phyloP scores from a whole-genome alignment of 345 rosid species.

The Salix dunnii region DNA sequence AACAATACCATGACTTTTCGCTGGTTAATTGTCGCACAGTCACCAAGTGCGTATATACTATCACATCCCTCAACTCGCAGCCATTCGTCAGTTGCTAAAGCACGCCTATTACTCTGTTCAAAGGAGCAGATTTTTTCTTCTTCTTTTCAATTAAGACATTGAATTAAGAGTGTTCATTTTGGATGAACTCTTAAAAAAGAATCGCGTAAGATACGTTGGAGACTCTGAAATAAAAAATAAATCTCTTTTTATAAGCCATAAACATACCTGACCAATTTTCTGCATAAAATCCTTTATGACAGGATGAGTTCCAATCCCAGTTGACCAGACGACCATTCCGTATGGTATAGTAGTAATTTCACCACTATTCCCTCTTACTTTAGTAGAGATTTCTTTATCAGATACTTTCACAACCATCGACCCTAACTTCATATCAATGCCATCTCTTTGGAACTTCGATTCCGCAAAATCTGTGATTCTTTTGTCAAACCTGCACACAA shows the following conservation, averaged over 20 bases:
- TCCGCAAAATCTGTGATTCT: slow-evolving; percentile 96
- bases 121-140: neutral
- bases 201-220: neutral
- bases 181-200: neutral
- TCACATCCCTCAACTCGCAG: slow-evolving; percentile 75
- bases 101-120: slow-evolving; percentile 74
- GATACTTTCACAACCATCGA: slow-evolving; percentile 84
- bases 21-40: slow-evolving; percentile 96
- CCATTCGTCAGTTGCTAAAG: slow-evolving; percentile 97
- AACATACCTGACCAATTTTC: slow-evolving; percentile 86
- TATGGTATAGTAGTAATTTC: slow-evolving; percentile 60
- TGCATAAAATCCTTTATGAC: slow-evolving; percentile 84
- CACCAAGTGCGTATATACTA: slow-evolving; percentile 84
- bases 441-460: slow-evolving; percentile 80
- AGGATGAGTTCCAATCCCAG: slow-evolving; percentile 89
- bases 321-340: slow-evolving; percentile 99
- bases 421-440: slow-evolving; percentile 84
- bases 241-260: neutral
- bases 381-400: slow-evolving; percentile 77
- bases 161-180: neutral
- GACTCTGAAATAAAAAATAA: neutral
- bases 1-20: slow-evolving; percentile 87
- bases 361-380: slow-evolving; percentile 60
- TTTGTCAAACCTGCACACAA: slow-evolving; percentile 86
- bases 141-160: neutral